These are phyloP conservation scores for Fusarium sp. DNA, from an alignment of 2,329 filamentous ascomycete species.

Conservation along the genomic window DNA sequence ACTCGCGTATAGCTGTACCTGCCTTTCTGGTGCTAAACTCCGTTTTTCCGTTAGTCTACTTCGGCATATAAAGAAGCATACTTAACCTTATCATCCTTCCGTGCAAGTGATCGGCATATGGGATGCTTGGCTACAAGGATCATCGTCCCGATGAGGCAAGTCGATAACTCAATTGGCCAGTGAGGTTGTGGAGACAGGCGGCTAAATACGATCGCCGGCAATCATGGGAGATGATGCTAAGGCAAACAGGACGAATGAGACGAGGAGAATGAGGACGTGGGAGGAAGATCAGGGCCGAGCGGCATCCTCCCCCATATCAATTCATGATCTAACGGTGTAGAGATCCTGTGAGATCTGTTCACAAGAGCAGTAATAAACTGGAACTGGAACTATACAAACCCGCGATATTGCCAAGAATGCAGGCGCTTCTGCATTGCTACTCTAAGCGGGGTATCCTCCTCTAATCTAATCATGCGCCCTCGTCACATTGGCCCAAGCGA, in stretches of 20 bases:
- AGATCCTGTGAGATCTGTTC: background rate
- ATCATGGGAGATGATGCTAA: background rate
- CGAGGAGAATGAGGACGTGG: background rate
- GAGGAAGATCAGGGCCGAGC: background rate
- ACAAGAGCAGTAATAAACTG: background rate
- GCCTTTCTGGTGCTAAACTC: conserved; percentile 27
- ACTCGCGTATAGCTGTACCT: conserved; percentile 9
- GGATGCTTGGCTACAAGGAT: conserved; percentile 25
- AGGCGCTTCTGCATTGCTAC: conserved; percentile 22
- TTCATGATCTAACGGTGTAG: background rate
- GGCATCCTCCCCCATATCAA: background rate
- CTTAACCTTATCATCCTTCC: conserved; percentile 30
- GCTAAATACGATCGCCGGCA: background rate
- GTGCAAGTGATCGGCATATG: conserved; percentile 30
- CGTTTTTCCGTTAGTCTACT: conserved; percentile 27
- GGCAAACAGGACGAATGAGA: background rate
- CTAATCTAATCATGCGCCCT: conserved; percentile 26
- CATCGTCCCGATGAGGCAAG: conserved; percentile 27
- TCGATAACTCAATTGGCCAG: conserved; percentile 26
- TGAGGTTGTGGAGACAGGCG: conserved; percentile 14
- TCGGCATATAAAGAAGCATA: conserved; percentile 26
- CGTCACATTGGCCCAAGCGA: conserved; percentile 19
- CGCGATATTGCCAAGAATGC: conserved; percentile 26
- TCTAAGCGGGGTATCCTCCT: conserved; percentile 18
- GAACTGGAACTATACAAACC: conserved; percentile 8